Evolutionary conservation across 2,329 filamentous ascomycete genomes (phyloP).

Genomic region (Penicillium polonicum): DNA sequence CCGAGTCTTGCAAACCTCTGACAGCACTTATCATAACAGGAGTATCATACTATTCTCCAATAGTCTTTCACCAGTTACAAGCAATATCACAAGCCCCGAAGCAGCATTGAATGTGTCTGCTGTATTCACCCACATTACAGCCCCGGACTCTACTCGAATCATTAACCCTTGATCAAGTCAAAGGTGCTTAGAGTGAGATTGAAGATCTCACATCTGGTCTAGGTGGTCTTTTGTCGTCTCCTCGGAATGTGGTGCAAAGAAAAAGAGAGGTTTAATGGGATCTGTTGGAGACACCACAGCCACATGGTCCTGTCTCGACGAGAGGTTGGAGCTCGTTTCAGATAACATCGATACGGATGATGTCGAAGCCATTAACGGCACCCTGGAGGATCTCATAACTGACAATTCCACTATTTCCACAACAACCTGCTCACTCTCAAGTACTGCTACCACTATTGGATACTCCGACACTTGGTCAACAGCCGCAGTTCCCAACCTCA

Average conservation of each 20-base stretch:
- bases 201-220: background rate
- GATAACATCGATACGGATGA: background rate
- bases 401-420: background rate
- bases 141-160: background rate
- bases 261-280: background rate
- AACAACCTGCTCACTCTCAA: background rate
- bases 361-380: background rate
- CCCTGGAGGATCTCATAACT: background rate
- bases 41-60: background rate
- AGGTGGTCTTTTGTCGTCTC: background rate
- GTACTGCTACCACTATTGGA: background rate
- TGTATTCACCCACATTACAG: background rate
- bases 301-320: background rate
- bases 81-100: background rate
- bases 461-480: background rate
- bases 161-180: background rate
- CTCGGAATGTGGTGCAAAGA: background rate
- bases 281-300: background rate
- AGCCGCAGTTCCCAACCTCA: background rate
- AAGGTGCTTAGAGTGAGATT: background rate
- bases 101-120: background rate
- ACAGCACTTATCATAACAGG: background rate
- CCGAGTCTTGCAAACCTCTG: background rate
- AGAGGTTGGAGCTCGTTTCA: background rate
- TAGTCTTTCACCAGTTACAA: background rate